Percentiles rank a stretch among this genome's conserved stretches.
Evolutionary conservation across 2,329 filamentous ascomycete genomes (phyloP).

Genomic region (Aspergillus viridinutans): DNA sequence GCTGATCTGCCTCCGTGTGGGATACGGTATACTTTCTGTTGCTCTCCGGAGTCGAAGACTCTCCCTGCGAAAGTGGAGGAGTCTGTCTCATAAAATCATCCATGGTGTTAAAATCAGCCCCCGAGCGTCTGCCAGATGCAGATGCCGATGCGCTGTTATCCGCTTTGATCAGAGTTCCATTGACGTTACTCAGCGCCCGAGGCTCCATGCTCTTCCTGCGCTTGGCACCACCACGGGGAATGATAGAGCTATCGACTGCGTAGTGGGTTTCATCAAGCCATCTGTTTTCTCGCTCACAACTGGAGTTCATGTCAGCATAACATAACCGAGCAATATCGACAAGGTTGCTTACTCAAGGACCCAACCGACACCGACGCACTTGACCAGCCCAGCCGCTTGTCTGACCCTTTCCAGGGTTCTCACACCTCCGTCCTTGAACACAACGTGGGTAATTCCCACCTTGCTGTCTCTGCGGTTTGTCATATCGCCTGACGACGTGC

Average conservation of each 20-base stretch:
- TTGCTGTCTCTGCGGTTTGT: constrained; percentile 42
- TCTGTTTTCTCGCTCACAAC: constrained; percentile 69
- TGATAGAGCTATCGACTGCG: constrained; percentile 61
- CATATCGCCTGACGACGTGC: constrained; percentile 32
- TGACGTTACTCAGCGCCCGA: constrained; percentile 62
- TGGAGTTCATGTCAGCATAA: constrained; percentile 30
- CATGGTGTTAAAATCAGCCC: constrained; percentile 25
- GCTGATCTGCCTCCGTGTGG: constrained; percentile 16
- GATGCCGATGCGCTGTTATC: constrained; percentile 23
- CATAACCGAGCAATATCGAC: background rate
- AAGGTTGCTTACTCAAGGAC: constrained; percentile 69
- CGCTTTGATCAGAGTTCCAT: constrained; percentile 55
- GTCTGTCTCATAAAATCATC: constrained; percentile 33
- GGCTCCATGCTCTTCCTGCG: constrained; percentile 81
- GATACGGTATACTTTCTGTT: constrained; percentile 8
- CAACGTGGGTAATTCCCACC: constrained; percentile 78
- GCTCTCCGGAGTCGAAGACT: constrained; percentile 12
- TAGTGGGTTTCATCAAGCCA: constrained; percentile 73
- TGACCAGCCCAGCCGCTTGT: constrained; percentile 67
- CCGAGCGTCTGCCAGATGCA: constrained; percentile 25
- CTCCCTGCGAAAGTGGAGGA: constrained; percentile 22
- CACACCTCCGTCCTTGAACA: constrained; percentile 82
- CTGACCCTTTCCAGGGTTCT: constrained; percentile 77
- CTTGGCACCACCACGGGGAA: constrained; percentile 66
- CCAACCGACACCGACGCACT: constrained; percentile 85